These are phyloP conservation scores for Pseudofabraea citricarpa DNA, from an alignment of 2,329 filamentous ascomycete genomes.

Conservation along the genomic window DNA sequence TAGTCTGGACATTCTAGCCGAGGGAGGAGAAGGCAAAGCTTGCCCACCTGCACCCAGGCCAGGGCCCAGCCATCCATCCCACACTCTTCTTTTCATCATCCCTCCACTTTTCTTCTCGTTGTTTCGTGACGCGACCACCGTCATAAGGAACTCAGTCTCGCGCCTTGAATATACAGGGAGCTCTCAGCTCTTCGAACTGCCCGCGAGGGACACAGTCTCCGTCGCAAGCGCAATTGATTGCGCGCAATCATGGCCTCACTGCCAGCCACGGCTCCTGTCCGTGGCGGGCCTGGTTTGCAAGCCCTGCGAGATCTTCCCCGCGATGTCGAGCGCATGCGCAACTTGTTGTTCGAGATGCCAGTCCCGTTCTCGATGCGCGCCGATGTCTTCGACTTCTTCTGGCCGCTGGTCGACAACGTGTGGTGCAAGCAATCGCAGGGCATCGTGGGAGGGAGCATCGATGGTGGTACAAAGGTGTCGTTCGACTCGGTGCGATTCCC, in stretches of 20 bases:
- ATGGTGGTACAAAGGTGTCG: slow-evolving; percentile 4
- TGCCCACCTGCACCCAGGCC: no score
- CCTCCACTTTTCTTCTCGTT: not conserved
- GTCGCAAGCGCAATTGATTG: not conserved
- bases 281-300: not conserved
- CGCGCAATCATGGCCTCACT: not conserved
- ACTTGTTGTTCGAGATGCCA: slow-evolving; percentile 8
- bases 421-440: slow-evolving; percentile 7
- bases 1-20: no score
- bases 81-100: not conserved
- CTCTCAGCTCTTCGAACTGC: not conserved
- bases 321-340: slow-evolving; percentile 6
- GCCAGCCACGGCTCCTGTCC: not conserved
- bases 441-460: slow-evolving; percentile 1
- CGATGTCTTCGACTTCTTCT: slow-evolving; percentile 7
- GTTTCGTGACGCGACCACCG: not conserved
- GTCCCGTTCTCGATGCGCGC: slow-evolving; percentile 9
- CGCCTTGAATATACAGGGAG: no score
- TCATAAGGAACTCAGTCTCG: no score
- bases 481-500: slow-evolving; percentile 7
- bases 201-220: not conserved
- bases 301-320: slow-evolving; percentile 2
- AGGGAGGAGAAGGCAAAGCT: no score
- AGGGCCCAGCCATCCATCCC: no score
- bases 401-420: slow-evolving; percentile 6